Conservation (phyloP, 2,329 filamentous ascomycete genomes). For the Zymoseptoria passerinii region DNA sequence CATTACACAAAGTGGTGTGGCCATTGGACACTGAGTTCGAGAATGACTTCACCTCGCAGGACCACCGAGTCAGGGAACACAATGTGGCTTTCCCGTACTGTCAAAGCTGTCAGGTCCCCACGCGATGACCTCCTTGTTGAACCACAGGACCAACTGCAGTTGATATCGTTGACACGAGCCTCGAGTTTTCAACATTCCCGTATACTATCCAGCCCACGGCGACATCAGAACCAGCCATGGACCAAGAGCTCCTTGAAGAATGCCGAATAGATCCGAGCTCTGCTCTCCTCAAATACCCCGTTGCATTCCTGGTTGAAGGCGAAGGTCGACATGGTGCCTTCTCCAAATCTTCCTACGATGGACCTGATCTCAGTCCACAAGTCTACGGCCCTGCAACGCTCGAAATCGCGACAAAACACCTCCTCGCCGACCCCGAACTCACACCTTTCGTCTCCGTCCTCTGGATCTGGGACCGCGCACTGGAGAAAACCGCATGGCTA, state of each 20-base stretch:
- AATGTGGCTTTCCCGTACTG: not conserved
- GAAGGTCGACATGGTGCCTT: not conserved
- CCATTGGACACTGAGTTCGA: not conserved
- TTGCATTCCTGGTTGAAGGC: not conserved
- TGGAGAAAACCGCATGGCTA: not conserved
- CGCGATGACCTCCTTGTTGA: not conserved
- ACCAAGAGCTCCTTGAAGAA: not conserved
- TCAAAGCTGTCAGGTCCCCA: not conserved
- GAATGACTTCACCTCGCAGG: conserved; percentile 1
- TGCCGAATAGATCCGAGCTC: not conserved
- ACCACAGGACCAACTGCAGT: too few relatives aligned
- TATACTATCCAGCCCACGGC: not conserved
- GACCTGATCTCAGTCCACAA: not conserved
- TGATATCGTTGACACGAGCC: not conserved
- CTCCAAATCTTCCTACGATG: not conserved
- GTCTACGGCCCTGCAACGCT: not conserved
- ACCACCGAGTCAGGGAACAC: not conserved
- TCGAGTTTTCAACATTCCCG: not conserved
- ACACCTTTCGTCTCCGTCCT: not conserved
- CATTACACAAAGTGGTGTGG: not conserved
- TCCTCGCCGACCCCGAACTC: not conserved
- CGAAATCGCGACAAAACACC: not conserved
- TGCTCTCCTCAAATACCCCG: not conserved
- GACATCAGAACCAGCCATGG: not conserved
- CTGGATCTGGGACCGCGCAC: not conserved